Percentiles rank a stretch among this genome's conserved stretches.
Conservation (phyloP, 2,329 filamentous ascomycete species). For the Fusarium agapanthi region DNA sequence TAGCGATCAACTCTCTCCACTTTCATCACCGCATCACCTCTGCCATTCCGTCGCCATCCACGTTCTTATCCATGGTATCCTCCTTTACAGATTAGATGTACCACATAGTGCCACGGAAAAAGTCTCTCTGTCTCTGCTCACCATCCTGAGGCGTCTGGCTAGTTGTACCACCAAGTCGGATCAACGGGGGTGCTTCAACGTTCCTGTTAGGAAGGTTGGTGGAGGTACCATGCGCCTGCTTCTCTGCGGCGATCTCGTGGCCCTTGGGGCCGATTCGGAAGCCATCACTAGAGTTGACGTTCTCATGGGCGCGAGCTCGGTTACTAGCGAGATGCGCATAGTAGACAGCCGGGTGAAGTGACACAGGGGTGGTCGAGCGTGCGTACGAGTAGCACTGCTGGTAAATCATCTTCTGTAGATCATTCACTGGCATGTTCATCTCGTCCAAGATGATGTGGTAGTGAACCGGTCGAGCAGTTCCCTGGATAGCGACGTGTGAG, state of each 20-base stretch:
- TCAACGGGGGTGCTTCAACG: constrained; percentile 43
- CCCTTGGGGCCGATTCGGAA: constrained; percentile 55
- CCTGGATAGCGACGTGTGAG: constrained; percentile 81
- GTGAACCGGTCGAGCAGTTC: constrained; percentile 89
- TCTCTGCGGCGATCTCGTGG: constrained; percentile 50
- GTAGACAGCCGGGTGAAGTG: constrained; percentile 88
- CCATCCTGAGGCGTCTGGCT: constrained; percentile 35
- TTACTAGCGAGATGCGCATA: constrained; percentile 91
- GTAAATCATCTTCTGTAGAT: constrained; percentile 89
- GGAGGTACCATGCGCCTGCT: constrained; percentile 51
- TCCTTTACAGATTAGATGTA: constrained; percentile 47
- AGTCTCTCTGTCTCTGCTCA: constrained; percentile 47
- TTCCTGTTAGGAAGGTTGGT: constrained; percentile 32
- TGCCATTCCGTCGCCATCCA: background rate
- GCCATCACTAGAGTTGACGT: constrained; percentile 56
- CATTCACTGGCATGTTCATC: constrained; percentile 69
- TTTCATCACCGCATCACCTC: background rate
- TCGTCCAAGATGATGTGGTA: constrained; percentile 93
- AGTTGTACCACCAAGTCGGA: constrained; percentile 43
- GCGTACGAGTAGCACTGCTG: constrained; percentile 95
- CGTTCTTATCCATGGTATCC: background rate
- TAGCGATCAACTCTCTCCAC: constrained; percentile 21
- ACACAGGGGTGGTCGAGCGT: constrained; percentile 91
- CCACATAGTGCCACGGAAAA: constrained; percentile 55
- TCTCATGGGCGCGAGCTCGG: constrained; percentile 80